Evolutionary conservation across 306 rosid genomes (phyloP).

Genomic region (Lablab purpureus): DNA sequence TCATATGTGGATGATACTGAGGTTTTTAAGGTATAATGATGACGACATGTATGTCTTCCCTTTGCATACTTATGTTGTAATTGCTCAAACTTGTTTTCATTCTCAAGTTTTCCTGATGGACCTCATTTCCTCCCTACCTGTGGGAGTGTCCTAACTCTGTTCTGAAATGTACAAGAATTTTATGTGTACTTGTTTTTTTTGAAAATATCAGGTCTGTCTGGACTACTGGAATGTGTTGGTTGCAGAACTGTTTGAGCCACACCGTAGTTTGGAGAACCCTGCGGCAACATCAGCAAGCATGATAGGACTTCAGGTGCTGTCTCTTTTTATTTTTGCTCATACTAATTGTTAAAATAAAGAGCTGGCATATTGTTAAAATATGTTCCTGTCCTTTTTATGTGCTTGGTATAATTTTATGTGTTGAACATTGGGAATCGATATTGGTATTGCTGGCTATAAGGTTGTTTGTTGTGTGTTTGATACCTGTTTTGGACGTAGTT

Average conservation of each 20-base stretch:
- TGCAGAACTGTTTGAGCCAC: conserved; percentile 62
- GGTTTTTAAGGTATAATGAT: conserved; percentile 75
- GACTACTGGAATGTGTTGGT: conserved; percentile 87
- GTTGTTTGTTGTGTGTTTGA: background rate
- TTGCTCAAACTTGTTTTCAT: background rate
- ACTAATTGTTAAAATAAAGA: conserved; percentile 23
- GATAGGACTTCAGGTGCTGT: conserved; percentile 57
- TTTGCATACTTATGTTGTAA: background rate
- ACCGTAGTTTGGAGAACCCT: conserved; percentile 41
- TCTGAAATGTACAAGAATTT: background rate
- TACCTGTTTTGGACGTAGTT: background rate
- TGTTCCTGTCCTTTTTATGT: background rate
- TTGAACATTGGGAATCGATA: conserved; percentile 4
- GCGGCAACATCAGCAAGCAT: conserved; percentile 42
- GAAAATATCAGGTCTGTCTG: conserved; percentile 71
- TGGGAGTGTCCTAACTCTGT: background rate
- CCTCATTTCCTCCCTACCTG: background rate
- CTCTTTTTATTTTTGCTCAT: conserved; percentile 53
- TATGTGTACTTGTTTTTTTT: conserved; percentile 17
- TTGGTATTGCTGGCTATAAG: background rate
- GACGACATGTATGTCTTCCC: background rate
- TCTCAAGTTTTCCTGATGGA: background rate
- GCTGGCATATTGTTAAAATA: background rate
- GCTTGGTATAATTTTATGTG: background rate
- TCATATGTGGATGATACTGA: conserved; percentile 93